Conservation (phyloP, 2,329 filamentous ascomycete genomes). For the Dactylellina haptotyla region DNA sequence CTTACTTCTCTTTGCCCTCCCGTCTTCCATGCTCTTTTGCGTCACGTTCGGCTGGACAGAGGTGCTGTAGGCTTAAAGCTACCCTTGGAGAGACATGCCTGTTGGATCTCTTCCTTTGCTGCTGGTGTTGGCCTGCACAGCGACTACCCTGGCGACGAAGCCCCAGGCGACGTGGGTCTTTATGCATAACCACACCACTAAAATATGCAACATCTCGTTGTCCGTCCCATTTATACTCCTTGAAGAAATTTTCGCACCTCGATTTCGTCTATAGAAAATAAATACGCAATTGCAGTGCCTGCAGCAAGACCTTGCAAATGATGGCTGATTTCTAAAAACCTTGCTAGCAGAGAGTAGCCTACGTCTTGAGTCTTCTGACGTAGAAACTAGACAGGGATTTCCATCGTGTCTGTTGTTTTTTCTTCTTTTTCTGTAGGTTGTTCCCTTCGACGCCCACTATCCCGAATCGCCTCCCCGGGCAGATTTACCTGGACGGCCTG, state of each 20-base stretch:
- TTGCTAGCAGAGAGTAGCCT: slow-evolving; percentile 39
- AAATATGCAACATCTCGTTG: slow-evolving; percentile 55
- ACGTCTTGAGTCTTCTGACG: slow-evolving; percentile 46
- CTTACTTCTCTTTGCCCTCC: too few relatives aligned
- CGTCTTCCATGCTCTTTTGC: slow-evolving; percentile 17
- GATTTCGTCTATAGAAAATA: slow-evolving; percentile 35
- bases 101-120: not conserved
- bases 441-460: slow-evolving; percentile 44
- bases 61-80: too few relatives aligned
- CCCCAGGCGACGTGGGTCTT: slow-evolving; percentile 46
- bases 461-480: slow-evolving; percentile 36
- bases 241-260: slow-evolving; percentile 52
- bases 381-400: slow-evolving; percentile 50
- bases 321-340: slow-evolving; percentile 53
- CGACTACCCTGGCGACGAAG: slow-evolving; percentile 42
- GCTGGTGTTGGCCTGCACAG: not conserved
- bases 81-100: not conserved
- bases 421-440: slow-evolving; percentile 46
- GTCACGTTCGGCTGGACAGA: slow-evolving; percentile 40
- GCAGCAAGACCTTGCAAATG: slow-evolving; percentile 48
- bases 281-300: slow-evolving; percentile 53
- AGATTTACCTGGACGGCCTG: slow-evolving; percentile 25
- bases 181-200: slow-evolving; percentile 54
- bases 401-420: not conserved
- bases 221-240: slow-evolving; percentile 52